Conservation (phyloP, 768 basidiomycete species). For the Pleurotus tuoliensis region DNA sequence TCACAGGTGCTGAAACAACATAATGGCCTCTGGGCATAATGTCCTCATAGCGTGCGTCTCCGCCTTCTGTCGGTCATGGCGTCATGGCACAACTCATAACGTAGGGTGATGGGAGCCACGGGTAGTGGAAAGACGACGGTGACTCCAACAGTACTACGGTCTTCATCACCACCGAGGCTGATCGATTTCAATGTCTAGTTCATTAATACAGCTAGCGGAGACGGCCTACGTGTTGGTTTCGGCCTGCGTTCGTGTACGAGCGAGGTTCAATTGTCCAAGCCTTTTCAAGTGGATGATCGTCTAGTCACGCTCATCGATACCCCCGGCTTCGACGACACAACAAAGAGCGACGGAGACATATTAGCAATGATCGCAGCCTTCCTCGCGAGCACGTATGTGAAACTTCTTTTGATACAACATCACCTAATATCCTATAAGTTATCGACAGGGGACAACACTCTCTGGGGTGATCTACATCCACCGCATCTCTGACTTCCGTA, state of each 20-base stretch:
- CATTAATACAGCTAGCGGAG: conserved; percentile 31
- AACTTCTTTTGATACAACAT: no score
- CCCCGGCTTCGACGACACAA: conserved; percentile 38
- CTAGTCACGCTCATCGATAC: conserved; percentile 34
- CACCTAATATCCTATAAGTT: conserved; percentile 5
- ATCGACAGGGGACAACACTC: conserved; percentile 21
- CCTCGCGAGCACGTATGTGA: conserved; percentile 10
- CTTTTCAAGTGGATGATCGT: conserved; percentile 24
- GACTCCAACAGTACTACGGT: not conserved
- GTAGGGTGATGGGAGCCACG: no score
- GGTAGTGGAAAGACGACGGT: not conserved
- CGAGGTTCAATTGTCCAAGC: conserved; percentile 17
- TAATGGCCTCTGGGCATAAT: no score
- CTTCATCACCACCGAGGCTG: not conserved
- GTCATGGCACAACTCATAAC: no score
- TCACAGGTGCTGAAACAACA: no score
- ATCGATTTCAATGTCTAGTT: conserved; percentile 19
- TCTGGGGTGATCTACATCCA: conserved; percentile 42
- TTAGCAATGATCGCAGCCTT: conserved; percentile 26
- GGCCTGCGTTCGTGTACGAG: conserved; percentile 32
- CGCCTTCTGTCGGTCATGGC: no score
- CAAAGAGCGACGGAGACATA: conserved; percentile 25
- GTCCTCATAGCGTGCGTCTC: no score
- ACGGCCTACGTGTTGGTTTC: conserved; percentile 24
- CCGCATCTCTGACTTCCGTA: conserved; percentile 35